phyloP scores from a whole-genome alignment of 2,329 filamentous ascomycete genomes.

The Trichoderma cornu-damae region DNA sequence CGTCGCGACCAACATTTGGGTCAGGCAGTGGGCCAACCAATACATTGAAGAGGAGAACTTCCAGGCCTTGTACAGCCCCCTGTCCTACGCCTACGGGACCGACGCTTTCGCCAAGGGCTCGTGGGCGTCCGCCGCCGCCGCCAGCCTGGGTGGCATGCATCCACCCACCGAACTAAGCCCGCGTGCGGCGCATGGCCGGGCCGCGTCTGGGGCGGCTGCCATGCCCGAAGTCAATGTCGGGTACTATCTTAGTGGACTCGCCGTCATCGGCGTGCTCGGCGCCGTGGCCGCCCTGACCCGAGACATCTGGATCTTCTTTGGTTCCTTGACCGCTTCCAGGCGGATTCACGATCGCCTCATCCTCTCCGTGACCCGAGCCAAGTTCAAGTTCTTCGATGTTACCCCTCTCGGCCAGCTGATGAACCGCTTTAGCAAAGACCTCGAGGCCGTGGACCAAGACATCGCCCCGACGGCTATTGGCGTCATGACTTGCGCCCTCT shows the following conservation, averaged over 20 bases:
- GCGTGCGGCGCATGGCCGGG: constrained; percentile 18
- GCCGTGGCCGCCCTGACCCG: constrained; percentile 76
- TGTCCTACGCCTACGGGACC: constrained; percentile 26
- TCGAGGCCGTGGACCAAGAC: constrained; percentile 92
- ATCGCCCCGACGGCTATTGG: constrained; percentile 86
- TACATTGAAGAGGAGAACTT: constrained; percentile 53
- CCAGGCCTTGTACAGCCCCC: constrained; percentile 23
- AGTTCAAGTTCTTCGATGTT: constrained; percentile 96
- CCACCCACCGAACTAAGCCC: not conserved
- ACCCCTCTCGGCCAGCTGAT: constrained; percentile 94
- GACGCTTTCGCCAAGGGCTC: constrained; percentile 28
- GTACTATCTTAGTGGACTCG: constrained; percentile 83
- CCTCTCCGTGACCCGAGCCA: constrained; percentile 73
- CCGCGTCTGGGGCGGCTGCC: constrained; percentile 24
- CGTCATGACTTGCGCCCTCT: constrained; percentile 59
- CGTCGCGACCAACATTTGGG: constrained; percentile 90
- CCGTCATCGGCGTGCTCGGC: constrained; percentile 69
- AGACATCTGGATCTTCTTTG: constrained; percentile 86
- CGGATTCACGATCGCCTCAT: constrained; percentile 77
- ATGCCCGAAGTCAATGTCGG: constrained; percentile 63
- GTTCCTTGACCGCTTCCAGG: constrained; percentile 81
- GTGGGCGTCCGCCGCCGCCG: constrained; percentile 38
- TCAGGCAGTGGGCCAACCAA: constrained; percentile 89
- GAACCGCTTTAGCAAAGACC: constrained; percentile 97
- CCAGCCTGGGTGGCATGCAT: constrained; percentile 32